Base-by-base conservation (phyloP, 2,329 filamentous ascomycete species). In the Talaromyces sp. region DNA sequence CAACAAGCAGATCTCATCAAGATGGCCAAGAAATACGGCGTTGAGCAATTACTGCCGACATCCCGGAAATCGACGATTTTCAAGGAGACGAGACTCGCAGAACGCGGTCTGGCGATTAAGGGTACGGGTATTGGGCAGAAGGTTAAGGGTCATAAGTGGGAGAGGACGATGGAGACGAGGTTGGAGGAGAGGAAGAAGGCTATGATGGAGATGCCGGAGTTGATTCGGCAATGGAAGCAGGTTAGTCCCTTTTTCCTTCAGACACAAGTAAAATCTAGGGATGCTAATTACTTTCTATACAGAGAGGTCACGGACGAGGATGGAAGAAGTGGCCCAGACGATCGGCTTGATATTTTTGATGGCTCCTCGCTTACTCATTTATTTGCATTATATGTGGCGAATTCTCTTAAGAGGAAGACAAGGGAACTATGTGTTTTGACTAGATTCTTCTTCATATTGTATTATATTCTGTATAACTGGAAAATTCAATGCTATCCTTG, bases 111-210 rank as follows among this genome's bases (percentile, higher is more conserved):
- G 77, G 85, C 89, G 68, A 91, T 97, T 66, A 94, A 93, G 86
- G 94, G 94, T 72, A 98, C 94, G 1, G 94, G 95, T 84, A 88
- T 92, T 70, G 94, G 93, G 65, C 89, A 97, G 81, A 89, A 86
- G 79, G 94, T 97, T 77, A 99, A 98, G 89, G 95, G 95, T 78
- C 94, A 97, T 80, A 85, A 88, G 72, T 91, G 93, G 88, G 95
- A 99, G 84, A 88, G 95, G 76, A 90, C 90, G 73, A 83, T 97
- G 82, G 89, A 91, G 80, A 84, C 86, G 68, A 91, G 89, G 79
- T 86, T 98, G 85, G 92, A 97, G 78, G 88, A 91, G 82, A 89
- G 93, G 81, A 91, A 90, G 85, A 86, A 91, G 79, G 95, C 95
- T 67, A 97, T 98, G 92, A 79, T 96, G 82, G 89, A 89, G 67